A percentile compares a stretch with the other conserved stretches of the same genome.
These are phyloP conservation scores for Solanum bulbocastanum DNA, from an alignment of 257 asterid species.

Conservation along the genomic window DNA sequence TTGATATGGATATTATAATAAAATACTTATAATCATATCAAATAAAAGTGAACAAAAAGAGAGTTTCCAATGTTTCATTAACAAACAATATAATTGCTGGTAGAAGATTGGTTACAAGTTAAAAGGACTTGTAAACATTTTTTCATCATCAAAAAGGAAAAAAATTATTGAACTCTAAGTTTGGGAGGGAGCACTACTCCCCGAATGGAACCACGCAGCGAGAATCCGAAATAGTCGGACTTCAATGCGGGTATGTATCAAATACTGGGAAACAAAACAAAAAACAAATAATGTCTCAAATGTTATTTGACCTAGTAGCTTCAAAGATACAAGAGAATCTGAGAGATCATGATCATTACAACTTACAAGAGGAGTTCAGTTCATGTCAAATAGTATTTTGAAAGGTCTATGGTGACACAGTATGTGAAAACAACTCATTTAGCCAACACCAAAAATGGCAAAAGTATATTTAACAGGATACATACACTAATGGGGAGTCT, in stretches of 20 bases:
- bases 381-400: background rate
- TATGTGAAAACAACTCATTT: background rate
- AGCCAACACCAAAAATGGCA: background rate
- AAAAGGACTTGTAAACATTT: background rate
- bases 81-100: background rate
- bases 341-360: background rate
- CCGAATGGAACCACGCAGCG: background rate
- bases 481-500: background rate
- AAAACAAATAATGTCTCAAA: background rate
- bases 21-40: background rate
- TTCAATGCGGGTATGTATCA: fast-evolving
- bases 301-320: background rate
- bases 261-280: too few relatives aligned
- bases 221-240: background rate
- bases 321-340: background rate
- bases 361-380: background rate
- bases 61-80: background rate
- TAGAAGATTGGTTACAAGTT: background rate
- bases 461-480: background rate
- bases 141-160: background rate
- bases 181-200: background rate
- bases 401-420: background rate
- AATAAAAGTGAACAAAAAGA: background rate
- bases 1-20: too few relatives aligned
- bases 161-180: background rate